phyloP scores from a whole-genome alignment of 371 early-diverging fungal genomes.

The Mucor mucedo region DNA sequence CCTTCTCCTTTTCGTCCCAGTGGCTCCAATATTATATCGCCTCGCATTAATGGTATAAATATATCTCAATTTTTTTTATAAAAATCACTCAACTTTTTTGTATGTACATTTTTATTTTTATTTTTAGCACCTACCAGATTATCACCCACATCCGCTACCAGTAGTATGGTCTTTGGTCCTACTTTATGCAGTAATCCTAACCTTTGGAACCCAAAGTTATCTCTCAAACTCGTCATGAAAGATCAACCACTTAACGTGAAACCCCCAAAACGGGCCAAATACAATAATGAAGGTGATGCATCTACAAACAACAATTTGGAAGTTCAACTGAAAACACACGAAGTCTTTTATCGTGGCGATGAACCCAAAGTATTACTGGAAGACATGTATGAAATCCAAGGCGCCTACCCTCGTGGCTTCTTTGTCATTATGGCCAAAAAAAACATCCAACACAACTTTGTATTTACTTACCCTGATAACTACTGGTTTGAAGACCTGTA shows the following conservation, averaged over 20 bases:
- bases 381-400: slow-evolving; percentile 56
- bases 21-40: background rate
- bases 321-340: slow-evolving; percentile 32
- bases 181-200: slow-evolving; percentile 3
- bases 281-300: background rate
- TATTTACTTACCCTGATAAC: slow-evolving; percentile 68
- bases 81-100: background rate
- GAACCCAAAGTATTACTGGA: slow-evolving; percentile 61
- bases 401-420: slow-evolving; percentile 66
- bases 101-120: too few species aligned
- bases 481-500: slow-evolving; percentile 56
- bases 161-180: background rate
- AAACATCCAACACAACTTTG: slow-evolving; percentile 60
- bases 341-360: slow-evolving; percentile 36
- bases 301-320: slow-evolving; percentile 9
- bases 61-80: too few species aligned
- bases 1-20: slow-evolving; percentile 19
- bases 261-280: slow-evolving; percentile 9
- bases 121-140: background rate
- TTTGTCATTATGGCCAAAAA: slow-evolving; percentile 65
- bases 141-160: background rate
- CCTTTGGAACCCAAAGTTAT: slow-evolving; percentile 35
- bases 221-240: slow-evolving; percentile 28
- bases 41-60: slow-evolving; percentile 11
- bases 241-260: slow-evolving; percentile 25